phyloP scores from a whole-genome alignment of 192 early-diverging fungal species.

The Rhizoclosmatium globosum region DNA sequence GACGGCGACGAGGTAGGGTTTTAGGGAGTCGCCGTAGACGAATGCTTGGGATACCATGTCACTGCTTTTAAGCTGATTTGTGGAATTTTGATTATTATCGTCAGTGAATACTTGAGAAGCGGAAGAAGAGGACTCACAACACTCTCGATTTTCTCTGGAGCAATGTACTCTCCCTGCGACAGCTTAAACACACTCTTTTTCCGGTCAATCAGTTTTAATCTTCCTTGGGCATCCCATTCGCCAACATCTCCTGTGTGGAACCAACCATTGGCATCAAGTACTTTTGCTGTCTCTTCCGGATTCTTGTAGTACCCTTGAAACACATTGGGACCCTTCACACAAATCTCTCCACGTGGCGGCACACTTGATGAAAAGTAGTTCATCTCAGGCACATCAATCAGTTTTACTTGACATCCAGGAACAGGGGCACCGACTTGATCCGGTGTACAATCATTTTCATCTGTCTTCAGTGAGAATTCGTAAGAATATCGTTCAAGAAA shows the following conservation, averaged over 20 bases:
- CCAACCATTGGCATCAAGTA: conserved; percentile 55
- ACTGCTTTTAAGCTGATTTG: background rate
- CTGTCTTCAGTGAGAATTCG: conserved; percentile 22
- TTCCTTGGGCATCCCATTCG: conserved; percentile 46
- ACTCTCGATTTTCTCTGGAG: conserved; percentile 63
- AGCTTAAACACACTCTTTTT: conserved; percentile 69
- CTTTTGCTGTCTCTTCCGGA: conserved; percentile 55
- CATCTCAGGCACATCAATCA: conserved; percentile 92
- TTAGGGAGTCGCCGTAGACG: conserved; percentile 93
- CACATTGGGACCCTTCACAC: conserved; percentile 78
- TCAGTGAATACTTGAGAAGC: no score
- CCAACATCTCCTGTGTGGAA: conserved; percentile 63
- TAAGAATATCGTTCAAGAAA: background rate
- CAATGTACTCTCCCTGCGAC: conserved; percentile 70
- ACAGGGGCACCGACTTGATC: conserved; percentile 84
- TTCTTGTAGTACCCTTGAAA: conserved; percentile 74
- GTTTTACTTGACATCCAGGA: conserved; percentile 81
- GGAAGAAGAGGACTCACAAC: conserved; percentile 5
- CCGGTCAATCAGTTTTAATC: conserved; percentile 60
- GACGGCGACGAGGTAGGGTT: conserved; percentile 82
- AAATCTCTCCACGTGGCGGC: conserved; percentile 91
- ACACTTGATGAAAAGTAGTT: conserved; percentile 79
- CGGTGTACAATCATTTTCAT: conserved; percentile 19
- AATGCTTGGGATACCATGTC: conserved; percentile 84
- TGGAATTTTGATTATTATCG: conserved; percentile 73